These are phyloP conservation scores for Tetragonia tetragonoides DNA, from an alignment of 148 eudicot species.

Conservation along the genomic window DNA sequence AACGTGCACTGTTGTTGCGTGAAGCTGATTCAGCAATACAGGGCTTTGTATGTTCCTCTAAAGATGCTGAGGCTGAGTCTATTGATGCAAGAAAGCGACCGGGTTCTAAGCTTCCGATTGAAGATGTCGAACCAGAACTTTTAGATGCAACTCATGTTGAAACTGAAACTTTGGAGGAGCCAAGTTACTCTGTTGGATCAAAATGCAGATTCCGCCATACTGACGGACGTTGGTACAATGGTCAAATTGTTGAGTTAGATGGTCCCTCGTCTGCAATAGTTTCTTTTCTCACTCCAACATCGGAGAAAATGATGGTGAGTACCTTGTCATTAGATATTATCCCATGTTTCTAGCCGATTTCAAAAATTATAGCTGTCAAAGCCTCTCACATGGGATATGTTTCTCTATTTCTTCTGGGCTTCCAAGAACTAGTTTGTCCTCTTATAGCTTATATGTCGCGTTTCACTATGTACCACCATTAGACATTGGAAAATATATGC, in stretches of 20 bases:
- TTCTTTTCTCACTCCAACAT: constrained; percentile 75
- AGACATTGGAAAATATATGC: neutral
- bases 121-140: constrained; percentile 47
- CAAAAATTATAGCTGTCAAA: neutral
- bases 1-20: constrained; percentile 69
- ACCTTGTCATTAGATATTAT: neutral
- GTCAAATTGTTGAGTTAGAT: constrained; percentile 55
- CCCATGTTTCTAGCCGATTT: neutral
- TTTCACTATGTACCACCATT: neutral
- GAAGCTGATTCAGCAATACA: constrained; percentile 63
- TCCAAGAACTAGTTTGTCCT: neutral
- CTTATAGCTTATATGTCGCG: neutral
- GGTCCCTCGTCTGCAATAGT: constrained; percentile 58
- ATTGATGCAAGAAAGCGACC: constrained; percentile 37
- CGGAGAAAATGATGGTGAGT: constrained; percentile 85
- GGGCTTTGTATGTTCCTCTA: constrained; percentile 21
- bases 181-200: constrained; percentile 60
- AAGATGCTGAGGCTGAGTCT: constrained; percentile 46
- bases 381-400: neutral
- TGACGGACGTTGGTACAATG: constrained; percentile 92
- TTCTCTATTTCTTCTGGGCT: neutral
- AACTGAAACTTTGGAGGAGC: constrained; percentile 51
- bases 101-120: constrained; percentile 24
- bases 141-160: constrained; percentile 42
- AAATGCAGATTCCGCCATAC: constrained; percentile 89